A percentile compares a stretch with the other conserved stretches of the same genome.
Conservation (phyloP, 148 eudicot genomes). For the Cornus kousa region DNA sequence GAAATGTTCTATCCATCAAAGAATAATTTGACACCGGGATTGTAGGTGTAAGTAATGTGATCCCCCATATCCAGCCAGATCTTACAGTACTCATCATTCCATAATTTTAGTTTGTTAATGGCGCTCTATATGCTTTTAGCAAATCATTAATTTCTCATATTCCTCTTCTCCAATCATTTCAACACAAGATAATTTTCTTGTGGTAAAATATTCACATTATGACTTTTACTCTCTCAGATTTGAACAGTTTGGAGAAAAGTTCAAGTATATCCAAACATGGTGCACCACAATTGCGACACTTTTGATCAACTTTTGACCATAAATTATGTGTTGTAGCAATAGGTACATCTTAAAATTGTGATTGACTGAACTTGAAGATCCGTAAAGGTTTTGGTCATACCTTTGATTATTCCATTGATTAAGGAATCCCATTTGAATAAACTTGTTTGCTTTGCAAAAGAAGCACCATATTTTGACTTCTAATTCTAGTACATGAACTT, state of each 20-base stretch:
- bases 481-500: not conserved
- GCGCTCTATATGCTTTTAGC: conserved; percentile 5
- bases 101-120: conserved; percentile 3
- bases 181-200: conserved; percentile 5
- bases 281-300: not conserved
- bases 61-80: conserved; percentile 27
- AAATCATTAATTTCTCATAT: not conserved
- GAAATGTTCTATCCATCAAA: not conserved
- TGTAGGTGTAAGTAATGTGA: not conserved
- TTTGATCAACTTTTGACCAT: not conserved
- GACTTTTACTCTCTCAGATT: too few species aligned
- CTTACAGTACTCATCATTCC: conserved; percentile 21
- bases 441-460: not conserved
- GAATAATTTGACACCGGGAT: not conserved
- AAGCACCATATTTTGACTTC: not conserved
- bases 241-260: not conserved
- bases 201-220: not conserved
- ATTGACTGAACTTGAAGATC: not conserved
- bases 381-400: not conserved
- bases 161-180: conserved; percentile 2
- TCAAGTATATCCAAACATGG: not conserved
- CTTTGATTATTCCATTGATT: not conserved
- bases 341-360: not conserved
- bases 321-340: not conserved
- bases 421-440: not conserved